Conservation (phyloP, 2,329 filamentous ascomycete species). For the Samsoniella hepiali region DNA sequence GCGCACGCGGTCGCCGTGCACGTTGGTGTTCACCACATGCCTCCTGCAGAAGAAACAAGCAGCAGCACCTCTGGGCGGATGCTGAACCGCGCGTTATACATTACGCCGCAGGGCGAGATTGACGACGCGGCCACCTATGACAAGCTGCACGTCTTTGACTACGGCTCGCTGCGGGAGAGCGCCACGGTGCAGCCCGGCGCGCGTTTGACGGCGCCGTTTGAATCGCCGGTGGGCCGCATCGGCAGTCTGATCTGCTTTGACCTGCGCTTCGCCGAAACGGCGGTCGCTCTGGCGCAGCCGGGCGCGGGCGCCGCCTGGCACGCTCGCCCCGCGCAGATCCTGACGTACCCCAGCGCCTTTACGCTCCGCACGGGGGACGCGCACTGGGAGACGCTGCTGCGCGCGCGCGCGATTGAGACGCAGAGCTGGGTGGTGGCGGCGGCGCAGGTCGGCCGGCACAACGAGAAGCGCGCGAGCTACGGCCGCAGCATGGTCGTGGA, state of each 20-base stretch:
- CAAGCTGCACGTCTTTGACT: constrained; percentile 89
- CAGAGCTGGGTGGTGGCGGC: constrained; percentile 85
- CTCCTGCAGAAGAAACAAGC: constrained; percentile 27
- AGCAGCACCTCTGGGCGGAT: constrained; percentile 30
- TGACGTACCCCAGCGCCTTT: constrained; percentile 88
- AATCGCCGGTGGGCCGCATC: constrained; percentile 69
- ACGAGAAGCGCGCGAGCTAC: constrained; percentile 75
- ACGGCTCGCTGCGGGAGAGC: constrained; percentile 48
- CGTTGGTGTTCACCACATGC: constrained; percentile 81
- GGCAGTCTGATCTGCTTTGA: constrained; percentile 89
- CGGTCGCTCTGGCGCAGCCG: constrained; percentile 58
- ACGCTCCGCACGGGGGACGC: constrained; percentile 79
- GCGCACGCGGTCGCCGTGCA: constrained; percentile 67
- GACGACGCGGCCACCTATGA: constrained; percentile 59
- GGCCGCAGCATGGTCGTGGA: constrained; percentile 82
- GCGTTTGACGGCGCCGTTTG: constrained; percentile 64
- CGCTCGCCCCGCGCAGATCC: constrained; percentile 59
- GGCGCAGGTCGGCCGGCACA: constrained; percentile 71
- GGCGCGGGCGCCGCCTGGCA: constrained; percentile 30
- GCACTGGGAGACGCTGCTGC: constrained; percentile 80
- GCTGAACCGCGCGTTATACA: constrained; percentile 54
- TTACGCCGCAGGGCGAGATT: constrained; percentile 43
- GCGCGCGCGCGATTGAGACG: constrained; percentile 81
- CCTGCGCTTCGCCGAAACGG: constrained; percentile 76
- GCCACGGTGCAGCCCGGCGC: constrained; percentile 65